These are phyloP conservation scores for Metahyphopichia silvanorum DNA, from an alignment of 805 yeast genomes.

Conservation along the genomic window DNA sequence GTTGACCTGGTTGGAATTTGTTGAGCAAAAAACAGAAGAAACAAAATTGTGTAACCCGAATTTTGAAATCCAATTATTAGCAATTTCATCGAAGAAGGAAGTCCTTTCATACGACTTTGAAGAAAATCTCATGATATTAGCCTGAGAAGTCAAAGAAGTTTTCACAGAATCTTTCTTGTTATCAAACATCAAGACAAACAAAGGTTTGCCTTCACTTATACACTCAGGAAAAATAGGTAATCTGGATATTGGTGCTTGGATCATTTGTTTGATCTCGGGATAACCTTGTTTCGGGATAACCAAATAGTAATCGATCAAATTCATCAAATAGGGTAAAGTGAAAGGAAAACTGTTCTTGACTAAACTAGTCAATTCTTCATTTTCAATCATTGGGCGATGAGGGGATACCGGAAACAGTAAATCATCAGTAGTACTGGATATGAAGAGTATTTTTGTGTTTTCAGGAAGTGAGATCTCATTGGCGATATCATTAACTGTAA, in stretches of 20 bases:
- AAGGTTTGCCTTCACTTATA: conserved; percentile 23
- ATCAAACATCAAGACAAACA: conserved; percentile 36
- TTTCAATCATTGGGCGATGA: conserved; percentile 4
- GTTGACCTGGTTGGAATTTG: conserved; percentile 12
- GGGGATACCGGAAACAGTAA: conserved; percentile 6
- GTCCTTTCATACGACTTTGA: conserved; percentile 5
- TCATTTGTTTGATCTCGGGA: conserved; percentile 6
- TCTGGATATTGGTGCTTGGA: conserved; percentile 8
- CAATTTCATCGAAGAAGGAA: conserved; percentile 39
- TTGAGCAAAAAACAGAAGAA: conserved; percentile 43
- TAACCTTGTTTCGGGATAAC: conserved; percentile 29
- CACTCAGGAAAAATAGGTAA: conserved; percentile 26
- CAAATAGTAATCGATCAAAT: conserved; percentile 35
- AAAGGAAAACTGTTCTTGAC: conserved; percentile 36
- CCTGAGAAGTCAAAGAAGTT: conserved; percentile 12
- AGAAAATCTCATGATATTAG: conserved; percentile 19
- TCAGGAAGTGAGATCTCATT: conserved; percentile 26
- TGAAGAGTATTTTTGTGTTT: conserved; percentile 29
- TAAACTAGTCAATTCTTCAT: conserved; percentile 17
- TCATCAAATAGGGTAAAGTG: conserved; percentile 28
- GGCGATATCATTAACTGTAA: conserved; percentile 11
- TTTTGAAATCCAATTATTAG: conserved; percentile 36
- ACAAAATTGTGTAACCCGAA: conserved; percentile 29
- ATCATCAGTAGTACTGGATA: conserved; percentile 32
- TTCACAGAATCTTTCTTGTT: conserved; percentile 5